These are phyloP conservation scores for Arxiozyma bovina DNA, from an alignment of 1,139 yeast species.

Conservation along the genomic window DNA sequence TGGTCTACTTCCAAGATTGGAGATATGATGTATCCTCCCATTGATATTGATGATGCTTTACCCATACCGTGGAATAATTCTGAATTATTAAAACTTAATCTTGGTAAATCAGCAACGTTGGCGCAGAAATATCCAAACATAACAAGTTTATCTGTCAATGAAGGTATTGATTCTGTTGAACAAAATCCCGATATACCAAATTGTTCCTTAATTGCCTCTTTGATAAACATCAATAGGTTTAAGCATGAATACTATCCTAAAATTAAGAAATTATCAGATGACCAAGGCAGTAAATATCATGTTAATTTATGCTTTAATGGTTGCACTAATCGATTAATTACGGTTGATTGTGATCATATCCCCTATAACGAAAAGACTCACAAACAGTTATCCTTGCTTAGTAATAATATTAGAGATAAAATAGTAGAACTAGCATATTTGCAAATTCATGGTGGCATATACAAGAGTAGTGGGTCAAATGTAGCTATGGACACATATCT, in stretches of 20 bases:
- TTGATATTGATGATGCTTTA: slow-evolving; percentile 15
- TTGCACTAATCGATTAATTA: slow-evolving; percentile 39
- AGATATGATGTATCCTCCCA: slow-evolving; percentile 35
- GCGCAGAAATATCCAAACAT: slow-evolving; percentile 15
- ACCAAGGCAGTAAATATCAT: slow-evolving; percentile 31
- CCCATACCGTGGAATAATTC: slow-evolving; percentile 15
- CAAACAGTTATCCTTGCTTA: slow-evolving; percentile 15
- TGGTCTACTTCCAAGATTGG: slow-evolving; percentile 42
- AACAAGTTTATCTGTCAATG: slow-evolving; percentile 19
- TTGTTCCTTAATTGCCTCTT: slow-evolving; percentile 68
- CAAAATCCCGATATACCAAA: slow-evolving; percentile 55
- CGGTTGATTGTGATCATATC: slow-evolving; percentile 41
- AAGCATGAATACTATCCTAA: slow-evolving; percentile 29
- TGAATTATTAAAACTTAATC: not conserved
- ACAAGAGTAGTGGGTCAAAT: slow-evolving; percentile 66
- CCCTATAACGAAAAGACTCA: slow-evolving; percentile 16
- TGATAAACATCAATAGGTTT: slow-evolving; percentile 34
- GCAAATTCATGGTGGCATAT: slow-evolving; percentile 52
- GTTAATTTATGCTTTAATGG: slow-evolving; percentile 53
- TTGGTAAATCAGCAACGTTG: slow-evolving; percentile 5
- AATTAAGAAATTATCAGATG: slow-evolving; percentile 15
- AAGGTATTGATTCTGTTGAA: slow-evolving; percentile 18
- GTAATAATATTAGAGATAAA: slow-evolving; percentile 35
- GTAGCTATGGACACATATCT: slow-evolving; percentile 65
- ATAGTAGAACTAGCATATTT: slow-evolving; percentile 72